These are phyloP conservation scores for Panaeolus cyanescens DNA, from an alignment of 768 basidiomycete species.

Conservation along the genomic window DNA sequence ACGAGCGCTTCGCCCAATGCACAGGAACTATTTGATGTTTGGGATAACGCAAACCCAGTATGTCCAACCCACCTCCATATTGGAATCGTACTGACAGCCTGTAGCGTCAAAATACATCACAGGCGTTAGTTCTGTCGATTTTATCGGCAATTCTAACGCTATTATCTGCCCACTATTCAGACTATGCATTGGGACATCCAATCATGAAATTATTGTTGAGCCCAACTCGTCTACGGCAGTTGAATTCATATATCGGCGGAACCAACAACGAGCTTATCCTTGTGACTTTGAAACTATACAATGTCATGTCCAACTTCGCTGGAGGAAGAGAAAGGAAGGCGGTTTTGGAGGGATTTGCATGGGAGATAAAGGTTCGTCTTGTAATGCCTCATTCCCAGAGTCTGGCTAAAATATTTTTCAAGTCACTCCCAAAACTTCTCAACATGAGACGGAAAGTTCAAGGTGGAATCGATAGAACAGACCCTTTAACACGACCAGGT, in stretches of 20 bases:
- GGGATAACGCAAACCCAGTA: constrained; percentile 58
- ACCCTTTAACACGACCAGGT: constrained; percentile 60
- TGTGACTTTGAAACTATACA: constrained; percentile 64
- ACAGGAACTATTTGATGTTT: constrained; percentile 62
- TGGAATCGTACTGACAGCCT: constrained; percentile 1
- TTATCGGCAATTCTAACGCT: constrained; percentile 63
- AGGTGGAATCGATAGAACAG: constrained; percentile 30
- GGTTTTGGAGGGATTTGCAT: constrained; percentile 70
- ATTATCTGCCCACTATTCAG: constrained; percentile 67
- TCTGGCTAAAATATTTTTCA: constrained; percentile 4
- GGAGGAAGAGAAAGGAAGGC: constrained; percentile 65
- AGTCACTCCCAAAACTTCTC: constrained; percentile 70
- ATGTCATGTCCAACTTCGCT: constrained; percentile 61
- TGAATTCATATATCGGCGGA: constrained; percentile 66
- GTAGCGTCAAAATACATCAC: constrained; percentile 45
- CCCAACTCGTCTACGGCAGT: constrained; percentile 50
- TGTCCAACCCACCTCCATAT: constrained; percentile 17
- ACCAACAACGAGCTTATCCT: constrained; percentile 68
- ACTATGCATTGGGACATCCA: constrained; percentile 62
- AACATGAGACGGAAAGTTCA: constrained; percentile 70
- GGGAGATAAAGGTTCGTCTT: constrained; percentile 70
- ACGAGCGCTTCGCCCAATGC: constrained; percentile 57
- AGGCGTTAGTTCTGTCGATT: constrained; percentile 49
- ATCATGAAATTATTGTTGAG: constrained; percentile 64
- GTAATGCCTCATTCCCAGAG: background rate